Evolutionary conservation across 73 alveolate species (phyloP).

Genomic region (Breviolum minutum): DNA sequence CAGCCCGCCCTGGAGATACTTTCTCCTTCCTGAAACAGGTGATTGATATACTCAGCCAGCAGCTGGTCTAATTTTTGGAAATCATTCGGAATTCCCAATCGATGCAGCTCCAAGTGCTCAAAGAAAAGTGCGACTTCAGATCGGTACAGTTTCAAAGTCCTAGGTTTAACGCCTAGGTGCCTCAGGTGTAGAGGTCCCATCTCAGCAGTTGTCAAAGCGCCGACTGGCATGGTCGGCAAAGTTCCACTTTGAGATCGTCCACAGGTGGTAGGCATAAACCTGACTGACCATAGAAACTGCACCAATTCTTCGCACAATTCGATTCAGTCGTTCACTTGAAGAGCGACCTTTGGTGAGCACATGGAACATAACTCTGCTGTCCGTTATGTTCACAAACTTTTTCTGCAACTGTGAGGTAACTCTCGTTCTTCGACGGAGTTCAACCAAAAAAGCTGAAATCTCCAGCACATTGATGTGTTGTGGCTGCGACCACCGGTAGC

Average conservation of each 20-base stretch:
- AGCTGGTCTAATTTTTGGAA: not conserved
- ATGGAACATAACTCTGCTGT: not conserved
- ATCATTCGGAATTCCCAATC: too few species aligned
- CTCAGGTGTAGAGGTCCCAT: not conserved
- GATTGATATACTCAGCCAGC: not conserved
- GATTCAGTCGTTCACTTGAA: not conserved
- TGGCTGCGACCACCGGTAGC: not conserved
- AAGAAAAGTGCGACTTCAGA: not conserved
- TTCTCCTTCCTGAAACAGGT: not conserved
- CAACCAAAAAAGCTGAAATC: not conserved
- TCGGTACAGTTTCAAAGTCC: not conserved
- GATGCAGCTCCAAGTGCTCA: too few species aligned
- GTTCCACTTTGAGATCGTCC: conserved; percentile 37
- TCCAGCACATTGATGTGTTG: conserved; percentile 49
- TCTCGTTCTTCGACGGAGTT: not conserved
- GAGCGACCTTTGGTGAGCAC: not conserved
- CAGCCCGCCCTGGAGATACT: not conserved
- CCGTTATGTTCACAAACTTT: not conserved
- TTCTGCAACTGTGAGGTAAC: not conserved
- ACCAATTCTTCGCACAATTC: not conserved
- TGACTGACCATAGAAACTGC: not conserved
- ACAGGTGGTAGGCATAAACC: not conserved
- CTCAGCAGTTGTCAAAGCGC: not conserved
- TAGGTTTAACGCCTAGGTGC: not conserved
- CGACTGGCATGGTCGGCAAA: not conserved